These are phyloP conservation scores for Russula sp. DNA, from an alignment of 768 basidiomycete species.

Conservation along the genomic window DNA sequence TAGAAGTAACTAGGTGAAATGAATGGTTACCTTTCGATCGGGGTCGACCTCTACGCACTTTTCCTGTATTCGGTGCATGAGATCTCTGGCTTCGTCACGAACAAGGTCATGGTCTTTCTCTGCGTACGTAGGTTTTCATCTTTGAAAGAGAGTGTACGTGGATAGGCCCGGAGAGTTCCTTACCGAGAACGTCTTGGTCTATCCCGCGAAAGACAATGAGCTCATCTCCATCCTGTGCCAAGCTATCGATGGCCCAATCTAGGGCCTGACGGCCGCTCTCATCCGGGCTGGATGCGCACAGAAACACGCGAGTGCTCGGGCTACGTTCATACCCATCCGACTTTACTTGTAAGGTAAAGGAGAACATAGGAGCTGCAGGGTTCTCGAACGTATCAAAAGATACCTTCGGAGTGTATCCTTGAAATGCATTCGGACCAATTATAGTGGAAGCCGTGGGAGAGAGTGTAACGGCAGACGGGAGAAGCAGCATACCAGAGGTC, in stretches of 20 bases:
- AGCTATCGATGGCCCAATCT: conserved; percentile 84
- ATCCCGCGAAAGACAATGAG: conserved; percentile 87
- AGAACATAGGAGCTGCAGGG: conserved; percentile 75
- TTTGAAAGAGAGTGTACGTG: background rate
- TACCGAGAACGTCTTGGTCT: conserved; percentile 80
- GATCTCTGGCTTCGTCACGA: conserved; percentile 78
- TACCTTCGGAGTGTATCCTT: conserved; percentile 55
- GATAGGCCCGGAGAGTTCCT: conserved; percentile 22
- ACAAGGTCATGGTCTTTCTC: conserved; percentile 73
- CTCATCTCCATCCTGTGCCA: conserved; percentile 89
- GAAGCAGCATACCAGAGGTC: conserved; percentile 4
- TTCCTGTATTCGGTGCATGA: conserved; percentile 75
- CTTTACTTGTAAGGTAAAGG: conserved; percentile 81
- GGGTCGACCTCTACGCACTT: conserved; percentile 75
- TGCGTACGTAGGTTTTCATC: conserved; percentile 25
- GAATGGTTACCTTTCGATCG: conserved; percentile 54
- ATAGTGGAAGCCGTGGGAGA: conserved; percentile 24
- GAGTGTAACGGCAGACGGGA: background rate
- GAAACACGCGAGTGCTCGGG: conserved; percentile 76
- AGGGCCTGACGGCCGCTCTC: conserved; percentile 85
- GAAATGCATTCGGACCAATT: conserved; percentile 28
- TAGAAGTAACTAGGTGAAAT: background rate
- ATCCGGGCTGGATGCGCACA: conserved; percentile 84
- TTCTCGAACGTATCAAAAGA: conserved; percentile 89
- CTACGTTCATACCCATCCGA: conserved; percentile 72